Evolutionary conservation across 1,139 yeast species (phyloP).

Genomic region (Suhomyces ambrosiae): DNA sequence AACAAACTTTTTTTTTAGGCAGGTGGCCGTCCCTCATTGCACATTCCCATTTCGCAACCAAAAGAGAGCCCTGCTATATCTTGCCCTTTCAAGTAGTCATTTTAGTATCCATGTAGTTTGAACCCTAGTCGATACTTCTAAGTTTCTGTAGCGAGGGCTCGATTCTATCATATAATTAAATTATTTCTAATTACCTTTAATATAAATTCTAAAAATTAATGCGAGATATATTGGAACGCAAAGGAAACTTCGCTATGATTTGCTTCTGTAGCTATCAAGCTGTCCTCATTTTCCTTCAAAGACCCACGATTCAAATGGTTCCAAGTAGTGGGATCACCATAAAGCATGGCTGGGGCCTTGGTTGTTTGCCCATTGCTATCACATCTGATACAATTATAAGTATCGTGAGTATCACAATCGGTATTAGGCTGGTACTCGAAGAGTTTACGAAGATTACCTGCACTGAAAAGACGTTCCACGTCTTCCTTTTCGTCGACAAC

Average conservation of each 20-base stretch:
- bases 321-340: slow-evolving; percentile 99
- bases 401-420: slow-evolving; percentile 87
- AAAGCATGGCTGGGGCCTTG: slow-evolving; percentile 84
- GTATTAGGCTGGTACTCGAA: slow-evolving; percentile 73
- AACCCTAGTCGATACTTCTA: too few relatives aligned
- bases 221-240: slow-evolving; percentile 93
- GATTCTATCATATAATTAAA: too few relatives aligned
- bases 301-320: slow-evolving; percentile 75
- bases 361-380: slow-evolving; percentile 55
- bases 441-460: slow-evolving; percentile 74
- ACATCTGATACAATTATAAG: slow-evolving; percentile 88
- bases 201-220: too few relatives aligned
- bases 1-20: too few relatives aligned
- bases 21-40: too few relatives aligned
- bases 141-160: too few relatives aligned
- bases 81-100: too few relatives aligned
- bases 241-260: slow-evolving; percentile 72
- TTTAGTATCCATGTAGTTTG: too few relatives aligned
- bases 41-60: too few relatives aligned
- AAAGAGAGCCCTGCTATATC: too few relatives aligned
- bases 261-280: slow-evolving; percentile 71
- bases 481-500: slow-evolving; percentile 97
- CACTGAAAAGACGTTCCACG: slow-evolving; percentile 87
- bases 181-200: too few relatives aligned
- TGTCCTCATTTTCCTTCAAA: slow-evolving; percentile 70